These are phyloP conservation scores for Colletotrichum limetticola DNA, from an alignment of 2,329 filamentous ascomycete species.

Conservation along the genomic window DNA sequence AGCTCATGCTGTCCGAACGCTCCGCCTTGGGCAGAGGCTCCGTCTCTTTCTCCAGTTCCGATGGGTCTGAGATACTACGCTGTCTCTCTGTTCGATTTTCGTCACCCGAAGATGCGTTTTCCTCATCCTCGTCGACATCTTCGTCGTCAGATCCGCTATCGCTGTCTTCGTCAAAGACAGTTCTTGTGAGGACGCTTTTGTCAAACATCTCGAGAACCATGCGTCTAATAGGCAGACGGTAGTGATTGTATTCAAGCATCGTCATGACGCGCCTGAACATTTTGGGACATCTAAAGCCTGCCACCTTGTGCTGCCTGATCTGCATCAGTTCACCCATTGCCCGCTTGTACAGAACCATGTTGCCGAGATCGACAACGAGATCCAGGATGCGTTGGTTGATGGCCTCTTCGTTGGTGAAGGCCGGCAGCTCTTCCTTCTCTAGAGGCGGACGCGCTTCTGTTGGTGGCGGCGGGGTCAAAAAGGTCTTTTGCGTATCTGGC, in stretches of 20 bases:
- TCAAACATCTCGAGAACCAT: constrained; percentile 96
- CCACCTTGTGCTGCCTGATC: constrained; percentile 79
- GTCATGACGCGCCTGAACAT: constrained; percentile 89
- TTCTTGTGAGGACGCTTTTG: constrained; percentile 83
- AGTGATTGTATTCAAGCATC: constrained; percentile 89
- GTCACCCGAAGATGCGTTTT: constrained; percentile 50
- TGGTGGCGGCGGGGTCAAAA: constrained; percentile 54
- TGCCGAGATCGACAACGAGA: constrained; percentile 87
- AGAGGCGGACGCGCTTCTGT: constrained; percentile 54
- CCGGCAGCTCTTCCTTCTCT: constrained; percentile 52
- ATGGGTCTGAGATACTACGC: constrained; percentile 59
- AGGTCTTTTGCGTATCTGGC: constrained; percentile 64
- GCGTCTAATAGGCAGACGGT: constrained; percentile 84
- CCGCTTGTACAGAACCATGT: constrained; percentile 91
- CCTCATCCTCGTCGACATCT: constrained; percentile 60
- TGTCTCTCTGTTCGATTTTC: constrained; percentile 67
- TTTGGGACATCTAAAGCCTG: constrained; percentile 78
- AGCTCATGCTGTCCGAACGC: constrained; percentile 24
- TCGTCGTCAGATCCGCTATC: constrained; percentile 72
- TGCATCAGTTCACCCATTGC: constrained; percentile 84
- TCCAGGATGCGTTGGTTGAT: constrained; percentile 85
- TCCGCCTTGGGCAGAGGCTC: neutral
- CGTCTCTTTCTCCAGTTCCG: constrained; percentile 22
- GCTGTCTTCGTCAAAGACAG: constrained; percentile 82
- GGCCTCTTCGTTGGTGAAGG: constrained; percentile 67